phyloP scores from a whole-genome alignment of 208 protist species.

The Strigomonas culicis region DNA sequence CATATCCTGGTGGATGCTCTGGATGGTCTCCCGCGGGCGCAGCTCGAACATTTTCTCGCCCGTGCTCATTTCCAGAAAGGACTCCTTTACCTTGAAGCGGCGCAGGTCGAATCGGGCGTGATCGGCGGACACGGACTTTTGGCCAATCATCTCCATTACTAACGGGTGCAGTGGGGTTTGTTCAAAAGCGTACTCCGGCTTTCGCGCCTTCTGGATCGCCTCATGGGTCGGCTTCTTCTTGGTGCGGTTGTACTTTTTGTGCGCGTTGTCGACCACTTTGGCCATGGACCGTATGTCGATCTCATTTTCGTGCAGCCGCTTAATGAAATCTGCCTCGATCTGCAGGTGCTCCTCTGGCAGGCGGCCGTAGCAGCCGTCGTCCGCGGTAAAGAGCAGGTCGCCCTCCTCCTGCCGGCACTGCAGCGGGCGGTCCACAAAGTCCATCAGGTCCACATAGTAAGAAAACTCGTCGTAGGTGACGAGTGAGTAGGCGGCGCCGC shows the following conservation, averaged over 20 bases:
- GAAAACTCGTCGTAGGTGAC: conserved; percentile 96
- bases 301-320: conserved; percentile 50
- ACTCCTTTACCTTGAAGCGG: conserved; percentile 83
- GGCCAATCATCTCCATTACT: conserved; percentile 57
- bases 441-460: conserved; percentile 89
- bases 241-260: conserved; percentile 88
- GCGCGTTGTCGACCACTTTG: conserved; percentile 82
- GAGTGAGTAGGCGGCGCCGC: conserved; percentile 94
- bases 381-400: conserved; percentile 71
- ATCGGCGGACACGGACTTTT: conserved; percentile 55
- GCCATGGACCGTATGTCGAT: conserved; percentile 78
- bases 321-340: conserved; percentile 82
- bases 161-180: conserved; percentile 80
- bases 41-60: conserved; percentile 82
- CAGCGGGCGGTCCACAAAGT: conserved; percentile 78
- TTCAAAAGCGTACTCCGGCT: conserved; percentile 77
- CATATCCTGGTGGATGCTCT: conserved; percentile 28
- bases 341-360: conserved; percentile 85
- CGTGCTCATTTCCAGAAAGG: conserved; percentile 69
- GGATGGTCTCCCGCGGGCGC: conserved; percentile 52
- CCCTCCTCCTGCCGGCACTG: conserved; percentile 40
- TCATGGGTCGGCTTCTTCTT: conserved; percentile 89
- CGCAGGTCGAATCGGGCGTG: conserved; percentile 66
- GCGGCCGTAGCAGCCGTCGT: conserved; percentile 88
- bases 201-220: conserved; percentile 76